These are phyloP conservation scores for Tuber umbilicatum DNA, from an alignment of 495 filamentous ascomycete species.

Conservation along the genomic window DNA sequence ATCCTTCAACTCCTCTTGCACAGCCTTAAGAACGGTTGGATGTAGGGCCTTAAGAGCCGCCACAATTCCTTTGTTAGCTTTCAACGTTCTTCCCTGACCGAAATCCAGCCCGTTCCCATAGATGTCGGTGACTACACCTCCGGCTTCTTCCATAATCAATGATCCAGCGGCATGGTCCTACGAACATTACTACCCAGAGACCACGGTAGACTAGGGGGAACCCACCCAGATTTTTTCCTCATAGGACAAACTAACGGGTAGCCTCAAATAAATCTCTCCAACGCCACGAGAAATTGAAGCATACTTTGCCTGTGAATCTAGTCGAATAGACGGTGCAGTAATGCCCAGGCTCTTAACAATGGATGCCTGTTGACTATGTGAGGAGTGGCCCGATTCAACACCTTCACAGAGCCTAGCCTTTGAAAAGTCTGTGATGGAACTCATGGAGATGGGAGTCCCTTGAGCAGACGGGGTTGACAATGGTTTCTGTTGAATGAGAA, in stretches of 20 bases:
- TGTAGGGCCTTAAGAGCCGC: conserved; percentile 74
- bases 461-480: conserved; percentile 39
- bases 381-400: conserved; percentile 84
- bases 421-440: conserved; percentile 61
- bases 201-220: not conserved
- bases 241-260: conserved; percentile 77
- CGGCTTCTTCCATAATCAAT: conserved; percentile 87
- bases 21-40: conserved; percentile 67
- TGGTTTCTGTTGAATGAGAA: conserved; percentile 19
- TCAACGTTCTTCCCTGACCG: conserved; percentile 74
- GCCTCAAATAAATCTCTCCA: conserved; percentile 84
- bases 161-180: conserved; percentile 91
- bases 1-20: conserved; percentile 63
- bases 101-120: conserved; percentile 77
- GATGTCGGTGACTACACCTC: conserved; percentile 71
- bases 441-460: conserved; percentile 68
- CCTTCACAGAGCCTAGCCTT: conserved; percentile 89
- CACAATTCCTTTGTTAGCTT: conserved; percentile 84
- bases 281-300: conserved; percentile 90
- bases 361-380: conserved; percentile 73
- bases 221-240: conserved; percentile 92
- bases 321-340: conserved; percentile 71
- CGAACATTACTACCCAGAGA: not conserved
- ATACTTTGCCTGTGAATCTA: conserved; percentile 99
- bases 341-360: conserved; percentile 83